These are phyloP conservation scores for Taiozyma sp. DNA, from an alignment of 1,139 yeast genomes.

Conservation along the genomic window DNA sequence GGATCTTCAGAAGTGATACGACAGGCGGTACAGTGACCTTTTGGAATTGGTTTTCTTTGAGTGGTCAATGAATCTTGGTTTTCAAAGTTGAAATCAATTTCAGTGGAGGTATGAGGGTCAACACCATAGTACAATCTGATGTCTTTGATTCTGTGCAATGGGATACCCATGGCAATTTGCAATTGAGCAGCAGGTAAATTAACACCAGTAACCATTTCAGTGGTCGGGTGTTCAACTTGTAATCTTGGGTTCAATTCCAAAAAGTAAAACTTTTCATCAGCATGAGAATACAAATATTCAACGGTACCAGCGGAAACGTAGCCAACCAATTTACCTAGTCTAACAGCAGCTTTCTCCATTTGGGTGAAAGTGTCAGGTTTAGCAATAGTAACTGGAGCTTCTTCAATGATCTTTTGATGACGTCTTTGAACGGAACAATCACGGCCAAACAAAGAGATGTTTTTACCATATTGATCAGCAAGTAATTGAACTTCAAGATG, in stretches of 20 bases:
- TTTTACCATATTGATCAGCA: conserved; percentile 95
- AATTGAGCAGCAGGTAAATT: conserved; percentile 97
- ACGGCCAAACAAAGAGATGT: conserved; percentile 90
- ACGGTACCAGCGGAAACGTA: conserved; percentile 99
- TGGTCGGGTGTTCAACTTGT: conserved; percentile 99
- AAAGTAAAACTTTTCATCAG: conserved; percentile 92
- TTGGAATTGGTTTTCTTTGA: conserved; percentile 91
- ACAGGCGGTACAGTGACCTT: conserved; percentile 98
- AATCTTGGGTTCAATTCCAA: conserved; percentile 95
- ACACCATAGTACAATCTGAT: conserved; percentile 91
- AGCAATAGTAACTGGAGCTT: conserved; percentile 95
- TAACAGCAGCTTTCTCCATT: conserved; percentile 97
- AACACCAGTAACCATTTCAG: conserved; percentile 98
- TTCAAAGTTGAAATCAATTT: conserved; percentile 86
- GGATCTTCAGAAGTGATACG: conserved; percentile 99
- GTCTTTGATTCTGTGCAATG: conserved; percentile 91
- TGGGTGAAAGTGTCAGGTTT: conserved; percentile 76
- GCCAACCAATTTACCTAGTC: conserved; percentile 94
- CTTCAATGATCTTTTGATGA: conserved; percentile 94
- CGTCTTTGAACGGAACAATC: conserved; percentile 98
- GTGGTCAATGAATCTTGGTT: conserved; percentile 64
- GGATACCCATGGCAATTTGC: conserved; percentile 99
- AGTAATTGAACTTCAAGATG: conserved; percentile 92
- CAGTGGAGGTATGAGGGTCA: conserved; percentile 89
- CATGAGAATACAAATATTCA: conserved; percentile 90